Percentiles rank a stretch among this genome's conserved stretches.
phyloP scores from a whole-genome alignment of 2,329 filamentous ascomycete genomes.

The Sporothrix globosa region DNA sequence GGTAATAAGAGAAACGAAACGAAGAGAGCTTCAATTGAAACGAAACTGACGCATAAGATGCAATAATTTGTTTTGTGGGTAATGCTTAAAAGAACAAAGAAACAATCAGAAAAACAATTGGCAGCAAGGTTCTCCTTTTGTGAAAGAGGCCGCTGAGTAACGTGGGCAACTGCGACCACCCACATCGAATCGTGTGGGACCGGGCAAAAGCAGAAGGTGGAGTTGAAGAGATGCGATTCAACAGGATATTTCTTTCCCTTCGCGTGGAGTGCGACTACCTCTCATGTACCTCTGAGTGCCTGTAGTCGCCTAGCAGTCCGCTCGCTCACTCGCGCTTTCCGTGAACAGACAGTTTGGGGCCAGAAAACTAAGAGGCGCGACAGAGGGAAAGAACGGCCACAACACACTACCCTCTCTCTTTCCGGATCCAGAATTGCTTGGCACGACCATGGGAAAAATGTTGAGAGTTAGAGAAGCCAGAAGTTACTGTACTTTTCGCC shows the following conservation, averaged over 20 bases:
- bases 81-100: background rate
- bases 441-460: background rate
- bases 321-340: background rate
- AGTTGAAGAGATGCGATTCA: no score
- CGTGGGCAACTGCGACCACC: background rate
- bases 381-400: conserved; percentile 1
- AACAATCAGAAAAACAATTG: background rate
- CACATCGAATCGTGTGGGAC: background rate
- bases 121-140: background rate
- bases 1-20: no score
- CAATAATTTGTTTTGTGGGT: background rate
- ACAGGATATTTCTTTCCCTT: conserved; percentile 16
- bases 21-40: background rate
- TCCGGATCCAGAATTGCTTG: background rate
- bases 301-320: background rate
- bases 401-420: background rate
- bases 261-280: background rate
- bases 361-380: background rate
- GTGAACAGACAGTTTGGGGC: background rate
- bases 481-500: background rate
- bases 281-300: background rate
- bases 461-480: background rate
- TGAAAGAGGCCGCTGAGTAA: conserved; percentile 12
- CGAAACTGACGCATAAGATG: background rate
- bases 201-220: background rate